Evolutionary conservation across 441 rosid species (phyloP).

Genomic region (Aleurites moluccanus): DNA sequence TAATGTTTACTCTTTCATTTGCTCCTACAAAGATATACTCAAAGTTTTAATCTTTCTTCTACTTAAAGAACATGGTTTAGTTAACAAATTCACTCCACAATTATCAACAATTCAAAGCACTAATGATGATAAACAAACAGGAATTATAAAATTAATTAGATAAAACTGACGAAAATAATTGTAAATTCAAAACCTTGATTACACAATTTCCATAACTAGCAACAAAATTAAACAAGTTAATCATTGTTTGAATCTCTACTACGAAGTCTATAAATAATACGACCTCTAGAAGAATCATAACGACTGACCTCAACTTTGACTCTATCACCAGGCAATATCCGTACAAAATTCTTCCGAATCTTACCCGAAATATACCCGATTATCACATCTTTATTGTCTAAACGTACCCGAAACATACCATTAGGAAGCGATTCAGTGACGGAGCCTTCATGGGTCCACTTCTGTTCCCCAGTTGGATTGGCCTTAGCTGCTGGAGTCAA

Average conservation of each 20-base stretch:
- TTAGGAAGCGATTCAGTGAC: conserved; percentile 81
- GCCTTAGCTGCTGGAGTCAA: conserved; percentile 14
- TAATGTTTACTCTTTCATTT: not conserved
- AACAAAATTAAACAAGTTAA: not conserved
- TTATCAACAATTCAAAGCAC: too few species aligned
- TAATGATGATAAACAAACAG: not conserved
- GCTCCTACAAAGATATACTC: not conserved
- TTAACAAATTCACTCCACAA: not conserved
- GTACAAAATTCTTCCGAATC: conserved; percentile 74
- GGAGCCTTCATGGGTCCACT: conserved; percentile 62
- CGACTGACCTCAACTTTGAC: conserved; percentile 82
- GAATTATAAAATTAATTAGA: not conserved
- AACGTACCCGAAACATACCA: conserved; percentile 79
- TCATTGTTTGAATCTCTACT: conserved; percentile 26
- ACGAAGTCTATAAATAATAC: conserved; percentile 62
- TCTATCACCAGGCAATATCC: conserved; percentile 84
- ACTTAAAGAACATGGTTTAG: not conserved
- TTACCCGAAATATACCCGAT: conserved; percentile 86
- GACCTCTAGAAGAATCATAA: conserved; percentile 77
- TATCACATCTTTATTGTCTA: conserved; percentile 68
- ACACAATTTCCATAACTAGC: not conserved
- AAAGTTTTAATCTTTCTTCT: not conserved
- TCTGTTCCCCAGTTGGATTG: conserved; percentile 31
- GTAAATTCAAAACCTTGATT: not conserved
- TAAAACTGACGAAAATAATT: not conserved